Evolutionary conservation across 225 moss, liverwort and hornwort genomes (phyloP), one percentile per base, ranked within the genome.

Genomic region (Ulota crispa): DNA sequence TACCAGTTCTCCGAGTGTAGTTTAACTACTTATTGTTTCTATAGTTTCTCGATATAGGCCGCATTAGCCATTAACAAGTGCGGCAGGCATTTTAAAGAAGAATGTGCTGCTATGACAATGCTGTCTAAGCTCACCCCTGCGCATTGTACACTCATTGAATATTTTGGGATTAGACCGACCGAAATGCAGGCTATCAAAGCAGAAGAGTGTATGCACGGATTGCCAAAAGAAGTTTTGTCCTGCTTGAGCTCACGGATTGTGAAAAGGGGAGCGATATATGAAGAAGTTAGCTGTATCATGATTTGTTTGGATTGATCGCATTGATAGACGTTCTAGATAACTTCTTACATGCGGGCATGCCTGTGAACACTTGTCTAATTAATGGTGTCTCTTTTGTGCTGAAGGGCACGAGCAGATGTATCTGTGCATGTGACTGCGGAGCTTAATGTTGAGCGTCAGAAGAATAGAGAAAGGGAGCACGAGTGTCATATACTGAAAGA

Each of bases 401-500:
- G 81, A 72, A 96, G 96, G 73, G 84, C 85, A 56, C 88, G 90
- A 78, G 92, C 91, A 82, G 92, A 90, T 83, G 71, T 84, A 72
- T 91, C 94, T 80, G 86, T 87, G 68, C 86, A 91, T 82, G 84
- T 87, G 62, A 89, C 92, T 56, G 87, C 88, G 63, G 96, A 96
- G 83, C 87, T 96, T 36, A 77, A 83, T 57, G 76, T 80, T 56
- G 94, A 92, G 79, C 94, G 88, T 64, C 93, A 83, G 53, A 93
- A 92, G 72, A 93, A 84, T 69, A 86, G 91, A 80, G 96, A 96
- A 82, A 88, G 87, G 83, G 93, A 94, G 89, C 84, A 93, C 39
- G 96, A 93, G 84, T 96, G 94, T 74, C 83, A 86, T 42, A 87
- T 62, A 79, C 81, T 96, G 81, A 93, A 91, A 85, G 89, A 96